phyloP scores from a whole-genome alignment of 1,139 yeast species.

The Diutina neorugosa region DNA sequence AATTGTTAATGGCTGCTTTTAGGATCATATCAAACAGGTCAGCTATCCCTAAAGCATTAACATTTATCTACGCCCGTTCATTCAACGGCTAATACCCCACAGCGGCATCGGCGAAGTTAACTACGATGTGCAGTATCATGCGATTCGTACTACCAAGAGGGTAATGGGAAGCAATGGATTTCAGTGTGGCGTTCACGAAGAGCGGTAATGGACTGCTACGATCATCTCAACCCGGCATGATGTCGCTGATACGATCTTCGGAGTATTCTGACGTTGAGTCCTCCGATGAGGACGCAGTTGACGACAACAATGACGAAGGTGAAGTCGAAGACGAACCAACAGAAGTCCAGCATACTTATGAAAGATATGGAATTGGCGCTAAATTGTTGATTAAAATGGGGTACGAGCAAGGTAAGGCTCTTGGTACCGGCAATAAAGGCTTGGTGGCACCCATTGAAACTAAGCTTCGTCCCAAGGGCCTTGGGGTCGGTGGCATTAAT shows the following conservation, averaged over 20 bases:
- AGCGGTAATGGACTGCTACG: background rate
- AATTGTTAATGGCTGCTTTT: too few species aligned
- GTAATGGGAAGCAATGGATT: background rate
- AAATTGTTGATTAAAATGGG: constrained; percentile 76
- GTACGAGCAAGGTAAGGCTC: constrained; percentile 68
- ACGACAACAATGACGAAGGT: background rate
- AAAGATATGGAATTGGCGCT: constrained; percentile 77
- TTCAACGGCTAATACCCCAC: background rate
- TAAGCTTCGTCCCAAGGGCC: constrained; percentile 48
- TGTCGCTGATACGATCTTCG: background rate
- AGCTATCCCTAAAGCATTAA: too few species aligned
- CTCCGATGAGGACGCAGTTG: background rate
- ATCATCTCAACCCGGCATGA: background rate
- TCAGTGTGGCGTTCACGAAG: background rate
- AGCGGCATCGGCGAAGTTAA: background rate
- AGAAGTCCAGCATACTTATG: background rate
- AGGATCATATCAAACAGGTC: too few species aligned
- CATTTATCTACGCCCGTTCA: too few species aligned
- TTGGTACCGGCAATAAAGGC: constrained; percentile 64
- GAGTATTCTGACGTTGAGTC: background rate
- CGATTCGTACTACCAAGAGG: background rate
- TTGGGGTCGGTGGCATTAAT: constrained; percentile 59
- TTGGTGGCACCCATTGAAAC: constrained; percentile 71
- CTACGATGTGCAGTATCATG: background rate
- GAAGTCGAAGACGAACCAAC: background rate